These are phyloP conservation scores for Daphne laureola DNA, from an alignment of 441 rosid species.

Conservation along the genomic window DNA sequence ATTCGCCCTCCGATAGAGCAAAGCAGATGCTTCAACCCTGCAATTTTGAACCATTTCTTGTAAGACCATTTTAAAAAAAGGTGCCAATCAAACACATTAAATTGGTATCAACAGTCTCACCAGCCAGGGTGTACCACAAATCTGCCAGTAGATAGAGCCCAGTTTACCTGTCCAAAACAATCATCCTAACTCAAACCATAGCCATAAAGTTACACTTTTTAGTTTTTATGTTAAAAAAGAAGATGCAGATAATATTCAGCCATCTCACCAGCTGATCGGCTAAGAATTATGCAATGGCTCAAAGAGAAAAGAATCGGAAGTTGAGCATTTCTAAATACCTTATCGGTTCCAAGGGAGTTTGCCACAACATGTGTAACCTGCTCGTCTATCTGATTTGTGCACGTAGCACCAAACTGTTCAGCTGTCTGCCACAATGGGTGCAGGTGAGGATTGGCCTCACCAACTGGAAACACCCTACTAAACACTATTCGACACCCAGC, in stretches of 20 bases:
- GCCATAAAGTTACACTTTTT: not conserved
- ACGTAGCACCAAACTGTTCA: constrained; percentile 94
- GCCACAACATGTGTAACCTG: constrained; percentile 97
- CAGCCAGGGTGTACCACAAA: constrained; percentile 95
- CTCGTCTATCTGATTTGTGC: constrained; percentile 82
- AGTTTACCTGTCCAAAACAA: constrained; percentile 70
- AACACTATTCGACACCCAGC: constrained; percentile 81
- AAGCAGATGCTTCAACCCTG: constrained; percentile 99
- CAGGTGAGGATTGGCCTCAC: constrained; percentile 85
- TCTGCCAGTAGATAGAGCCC: constrained; percentile 74
- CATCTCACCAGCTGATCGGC: not conserved
- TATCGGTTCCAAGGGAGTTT: constrained; percentile 87
- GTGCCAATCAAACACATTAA: constrained; percentile 4
- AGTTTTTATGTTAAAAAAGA: not conserved
- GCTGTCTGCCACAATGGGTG: constrained; percentile 98
- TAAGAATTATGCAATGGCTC: not conserved
- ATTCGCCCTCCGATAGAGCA: constrained; percentile 90
- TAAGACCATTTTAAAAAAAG: constrained; percentile 11
- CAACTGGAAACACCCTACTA: constrained; percentile 93
- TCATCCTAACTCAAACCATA: constrained; percentile 11
- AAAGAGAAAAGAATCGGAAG: not conserved
- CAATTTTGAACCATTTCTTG: constrained; percentile 11
- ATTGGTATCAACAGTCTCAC: constrained; percentile 36
- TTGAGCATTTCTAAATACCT: constrained; percentile 45
- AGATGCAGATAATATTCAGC: not conserved